phyloP scores from a whole-genome alignment of 306 rosid genomes.

The Carpinus viminea region DNA sequence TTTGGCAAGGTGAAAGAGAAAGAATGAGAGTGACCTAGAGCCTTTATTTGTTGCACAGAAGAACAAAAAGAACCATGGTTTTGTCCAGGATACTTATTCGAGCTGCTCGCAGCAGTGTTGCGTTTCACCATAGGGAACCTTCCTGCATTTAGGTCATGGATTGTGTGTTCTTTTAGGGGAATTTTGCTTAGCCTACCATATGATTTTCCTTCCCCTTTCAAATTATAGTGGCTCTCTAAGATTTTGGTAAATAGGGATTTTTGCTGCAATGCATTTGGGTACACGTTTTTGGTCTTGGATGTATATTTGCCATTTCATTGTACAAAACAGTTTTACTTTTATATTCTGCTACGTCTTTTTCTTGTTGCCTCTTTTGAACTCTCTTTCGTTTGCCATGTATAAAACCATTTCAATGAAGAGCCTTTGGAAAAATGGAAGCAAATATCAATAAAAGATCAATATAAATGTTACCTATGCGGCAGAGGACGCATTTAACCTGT shows the following conservation, averaged over 20 bases:
- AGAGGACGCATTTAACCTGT: background rate
- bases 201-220: background rate
- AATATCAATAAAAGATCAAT: no score
- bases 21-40: constrained; percentile 12
- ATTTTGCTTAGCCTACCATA: background rate
- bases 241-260: background rate
- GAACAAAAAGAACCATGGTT: background rate
- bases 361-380: background rate
- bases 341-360: background rate
- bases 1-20: constrained; percentile 30
- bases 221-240: background rate
- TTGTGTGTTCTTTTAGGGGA: background rate
- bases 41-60: background rate
- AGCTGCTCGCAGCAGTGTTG: background rate
- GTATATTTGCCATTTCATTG: background rate
- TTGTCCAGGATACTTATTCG: background rate
- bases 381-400: background rate
- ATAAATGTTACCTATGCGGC: no score
- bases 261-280: background rate
- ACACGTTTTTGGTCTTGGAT: background rate
- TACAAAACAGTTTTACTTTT: background rate
- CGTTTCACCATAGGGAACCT: background rate
- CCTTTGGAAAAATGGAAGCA: no score
- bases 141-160: background rate
- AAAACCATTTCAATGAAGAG: no score